Conservation (phyloP, 108 stramenopile genomes). For the Schizochytrium sp. region DNA sequence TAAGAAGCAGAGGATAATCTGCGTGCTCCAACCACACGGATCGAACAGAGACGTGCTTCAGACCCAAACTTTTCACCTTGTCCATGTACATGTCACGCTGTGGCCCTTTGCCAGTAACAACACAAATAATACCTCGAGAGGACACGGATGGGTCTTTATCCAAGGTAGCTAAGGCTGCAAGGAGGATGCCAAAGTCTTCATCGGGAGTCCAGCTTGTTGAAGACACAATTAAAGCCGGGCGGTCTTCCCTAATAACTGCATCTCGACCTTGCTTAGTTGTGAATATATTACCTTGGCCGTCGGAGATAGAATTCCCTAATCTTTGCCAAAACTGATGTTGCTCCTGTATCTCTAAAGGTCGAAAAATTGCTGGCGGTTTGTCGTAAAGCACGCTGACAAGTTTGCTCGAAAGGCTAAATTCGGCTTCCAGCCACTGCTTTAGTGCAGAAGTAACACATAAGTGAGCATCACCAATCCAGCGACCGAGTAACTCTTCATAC, state of each 20-base stretch:
- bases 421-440: slow-evolving; percentile 82
- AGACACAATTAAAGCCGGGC: slow-evolving; percentile 90
- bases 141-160: slow-evolving; percentile 69
- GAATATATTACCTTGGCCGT: background rate
- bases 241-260: slow-evolving; percentile 60
- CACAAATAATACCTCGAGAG: slow-evolving; percentile 74
- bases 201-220: slow-evolving; percentile 98
- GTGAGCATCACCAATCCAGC: slow-evolving; percentile 82
- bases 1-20: slow-evolving; percentile 91
- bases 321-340: slow-evolving; percentile 81
- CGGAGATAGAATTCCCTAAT: slow-evolving; percentile 13
- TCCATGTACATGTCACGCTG: slow-evolving; percentile 82
- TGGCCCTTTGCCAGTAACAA: slow-evolving; percentile 98
- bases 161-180: slow-evolving; percentile 84
- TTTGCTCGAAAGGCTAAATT: slow-evolving; percentile 73
- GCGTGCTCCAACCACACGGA: slow-evolving; percentile 92
- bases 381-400: slow-evolving; percentile 83
- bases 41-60: slow-evolving; percentile 74
- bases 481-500: slow-evolving; percentile 82
- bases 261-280: background rate
- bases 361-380: slow-evolving; percentile 87
- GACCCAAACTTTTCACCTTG: slow-evolving; percentile 70
- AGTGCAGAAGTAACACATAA: slow-evolving; percentile 92
- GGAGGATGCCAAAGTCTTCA: slow-evolving; percentile 94
- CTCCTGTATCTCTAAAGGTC: slow-evolving; percentile 77